Base-by-base conservation (phyloP, 2,329 filamentous ascomycete genomes). In the Verticillium longisporum region DNA sequence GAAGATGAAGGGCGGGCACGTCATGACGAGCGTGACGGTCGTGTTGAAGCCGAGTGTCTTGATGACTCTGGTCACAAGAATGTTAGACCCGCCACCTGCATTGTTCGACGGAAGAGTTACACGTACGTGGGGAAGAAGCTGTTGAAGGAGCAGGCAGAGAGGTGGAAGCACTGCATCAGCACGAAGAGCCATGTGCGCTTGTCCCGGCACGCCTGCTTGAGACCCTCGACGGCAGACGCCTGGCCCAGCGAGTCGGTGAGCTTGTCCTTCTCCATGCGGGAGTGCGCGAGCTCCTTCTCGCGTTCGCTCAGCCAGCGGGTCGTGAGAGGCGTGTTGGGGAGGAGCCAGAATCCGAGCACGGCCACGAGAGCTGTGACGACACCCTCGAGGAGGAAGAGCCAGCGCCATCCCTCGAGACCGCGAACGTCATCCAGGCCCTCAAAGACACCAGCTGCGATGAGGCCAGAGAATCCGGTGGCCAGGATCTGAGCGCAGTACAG, bases 401-500 rank as follows among this genome's bases (percentile, higher is more conserved):
- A 88, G 6, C 85, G 77, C 88, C 88, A 91, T 4, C 87, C 87
- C 1, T 77, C 71, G 3, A 88, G 74, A 1, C 84, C 86, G 3
- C 74, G 73, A 0, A 79, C 74, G 11, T 83, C 79, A 61, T 86
- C 78, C 64, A 89, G 80, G 36, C 83, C 81, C 14, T 75, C 74
- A 0, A 85, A 86, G 58, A 92, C 87, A 3, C 86, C 82, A 1
- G 84, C 84, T 2, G 84, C 82, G n/a, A 88, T 77, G 26, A 87
- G 74, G 1, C 87, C 88, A 0, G 86, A 87, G 67, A 91, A 89
- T 0, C 88, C 87, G 0, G 87, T 87, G 1, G 85, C 86, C 6
- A 90, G 79, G 15, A 90, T 76, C 4, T 85, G 84, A 0, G 86
- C 88, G 1, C 85, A 85, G 61, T 82, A 76, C 0, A 76, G 77